phyloP scores from a whole-genome alignment of 306 rosid species.

The Trichosanthes truncata region DNA sequence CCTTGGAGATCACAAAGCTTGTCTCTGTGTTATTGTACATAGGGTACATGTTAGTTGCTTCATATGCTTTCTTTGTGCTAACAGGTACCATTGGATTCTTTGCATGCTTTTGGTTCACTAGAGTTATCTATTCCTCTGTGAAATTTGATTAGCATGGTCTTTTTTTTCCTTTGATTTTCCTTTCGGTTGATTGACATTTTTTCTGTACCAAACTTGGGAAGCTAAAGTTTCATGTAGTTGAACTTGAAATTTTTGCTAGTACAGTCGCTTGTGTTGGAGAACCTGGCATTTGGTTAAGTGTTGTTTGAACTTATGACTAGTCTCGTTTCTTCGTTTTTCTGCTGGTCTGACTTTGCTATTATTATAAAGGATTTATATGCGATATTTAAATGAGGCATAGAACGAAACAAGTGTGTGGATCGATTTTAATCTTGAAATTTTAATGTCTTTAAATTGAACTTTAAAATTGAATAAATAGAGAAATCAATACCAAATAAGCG shows the following conservation, averaged over 20 bases:
- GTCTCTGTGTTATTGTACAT: slow-evolving; percentile 47
- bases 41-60: slow-evolving; percentile 61
- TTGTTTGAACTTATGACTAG: not conserved
- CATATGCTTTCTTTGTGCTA: slow-evolving; percentile 62
- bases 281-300: not conserved
- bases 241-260: not conserved
- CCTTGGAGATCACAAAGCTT: slow-evolving; percentile 57
- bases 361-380: no score
- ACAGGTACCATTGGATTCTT: slow-evolving; percentile 69
- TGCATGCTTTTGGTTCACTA: slow-evolving; percentile 67
- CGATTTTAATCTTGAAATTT: no score
- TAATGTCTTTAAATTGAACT: no score
- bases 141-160: slow-evolving; percentile 40
- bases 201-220: not conserved
- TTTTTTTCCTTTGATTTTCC: not conserved
- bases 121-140: slow-evolving; percentile 65
- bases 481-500: no score
- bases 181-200: not conserved
- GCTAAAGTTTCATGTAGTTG: not conserved
- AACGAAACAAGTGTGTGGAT: no score
- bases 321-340: no score
- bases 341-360: no score
- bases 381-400: no score
- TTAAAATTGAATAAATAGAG: no score
- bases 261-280: not conserved